These are phyloP conservation scores for Ilyonectria mors-panacis DNA, from an alignment of 2,329 filamentous ascomycete genomes.

Conservation along the genomic window DNA sequence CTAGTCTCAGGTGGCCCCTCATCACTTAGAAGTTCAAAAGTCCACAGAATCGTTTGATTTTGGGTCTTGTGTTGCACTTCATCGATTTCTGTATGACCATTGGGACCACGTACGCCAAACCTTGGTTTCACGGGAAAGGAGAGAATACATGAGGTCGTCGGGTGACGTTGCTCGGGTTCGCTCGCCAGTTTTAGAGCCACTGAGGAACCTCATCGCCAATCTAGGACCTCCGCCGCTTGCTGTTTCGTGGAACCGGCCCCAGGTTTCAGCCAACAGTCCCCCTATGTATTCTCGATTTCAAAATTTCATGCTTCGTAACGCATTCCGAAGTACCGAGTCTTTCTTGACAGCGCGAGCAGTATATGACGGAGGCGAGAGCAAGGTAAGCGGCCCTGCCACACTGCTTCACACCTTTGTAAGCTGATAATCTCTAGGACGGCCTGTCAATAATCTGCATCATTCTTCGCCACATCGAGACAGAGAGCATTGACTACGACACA, in stretches of 20 bases:
- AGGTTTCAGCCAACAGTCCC: constrained; percentile 74
- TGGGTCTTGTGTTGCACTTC: constrained; percentile 78
- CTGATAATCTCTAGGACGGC: constrained; percentile 67
- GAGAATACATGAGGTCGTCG: constrained; percentile 69
- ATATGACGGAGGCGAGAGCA: constrained; percentile 80
- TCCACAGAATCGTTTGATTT: constrained; percentile 74
- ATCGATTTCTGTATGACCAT: constrained; percentile 79
- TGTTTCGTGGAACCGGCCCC: constrained; percentile 78
- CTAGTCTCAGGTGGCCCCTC: constrained; percentile 61
- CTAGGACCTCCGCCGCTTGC: constrained; percentile 77
- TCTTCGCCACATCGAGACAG: constrained; percentile 76
- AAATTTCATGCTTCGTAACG: constrained; percentile 80
- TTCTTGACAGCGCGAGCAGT: constrained; percentile 76
- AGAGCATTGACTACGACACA: constrained; percentile 76
- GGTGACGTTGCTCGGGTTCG: constrained; percentile 66
- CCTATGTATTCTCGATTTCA: constrained; percentile 78
- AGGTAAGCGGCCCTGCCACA: constrained; percentile 58
- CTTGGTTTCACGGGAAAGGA: constrained; percentile 71
- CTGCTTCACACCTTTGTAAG: not conserved
- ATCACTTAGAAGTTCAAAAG: constrained; percentile 58
- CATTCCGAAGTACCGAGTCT: constrained; percentile 75
- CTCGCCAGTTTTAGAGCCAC: constrained; percentile 71
- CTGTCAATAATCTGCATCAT: constrained; percentile 79
- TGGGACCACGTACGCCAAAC: constrained; percentile 79
- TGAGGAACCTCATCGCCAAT: constrained; percentile 75